Evolutionary conservation across 148 eudicot species (phyloP).

Genomic region (Arbutus unedo): DNA sequence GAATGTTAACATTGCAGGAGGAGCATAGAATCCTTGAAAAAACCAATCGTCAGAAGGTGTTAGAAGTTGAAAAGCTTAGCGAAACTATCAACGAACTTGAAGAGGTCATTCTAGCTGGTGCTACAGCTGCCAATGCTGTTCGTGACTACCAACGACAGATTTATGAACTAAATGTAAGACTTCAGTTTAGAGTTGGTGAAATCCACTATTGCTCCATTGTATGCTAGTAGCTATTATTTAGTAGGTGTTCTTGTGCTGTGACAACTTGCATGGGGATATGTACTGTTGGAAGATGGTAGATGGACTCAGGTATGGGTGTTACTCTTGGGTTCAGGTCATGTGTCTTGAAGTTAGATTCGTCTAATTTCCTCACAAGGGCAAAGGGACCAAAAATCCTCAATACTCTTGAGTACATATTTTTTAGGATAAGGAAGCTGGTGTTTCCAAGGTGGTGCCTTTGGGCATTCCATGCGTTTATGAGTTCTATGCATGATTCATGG

Average conservation of each 20-base stretch:
- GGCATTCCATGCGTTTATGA: not conserved
- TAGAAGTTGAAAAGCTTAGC: conserved; percentile 80
- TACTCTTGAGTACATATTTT: not conserved
- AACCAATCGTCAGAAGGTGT: conserved; percentile 76
- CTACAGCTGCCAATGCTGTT: conserved; percentile 71
- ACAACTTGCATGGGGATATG: not conserved
- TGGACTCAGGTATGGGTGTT: not conserved
- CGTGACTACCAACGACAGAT: conserved; percentile 71
- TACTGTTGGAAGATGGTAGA: not conserved
- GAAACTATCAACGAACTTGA: conserved; percentile 76
- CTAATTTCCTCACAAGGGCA: not conserved
- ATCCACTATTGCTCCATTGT: not conserved
- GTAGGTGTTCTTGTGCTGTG: not conserved
- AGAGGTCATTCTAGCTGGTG: conserved; percentile 86
- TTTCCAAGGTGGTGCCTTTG: not conserved
- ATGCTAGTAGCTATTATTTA: not conserved
- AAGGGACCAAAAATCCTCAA: not conserved
- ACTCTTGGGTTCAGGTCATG: not conserved
- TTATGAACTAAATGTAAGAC: conserved; percentile 60
- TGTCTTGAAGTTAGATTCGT: not conserved
- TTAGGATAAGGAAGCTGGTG: not conserved
- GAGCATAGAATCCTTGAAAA: conserved; percentile 83
- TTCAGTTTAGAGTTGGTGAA: not conserved
- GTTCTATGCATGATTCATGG: not conserved
- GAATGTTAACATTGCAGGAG: conserved; percentile 34